A percentile compares a stretch with the other conserved stretches of the same genome.
Conservation (phyloP, 2,329 filamentous ascomycete species). For the Gyromitra esculenta region DNA sequence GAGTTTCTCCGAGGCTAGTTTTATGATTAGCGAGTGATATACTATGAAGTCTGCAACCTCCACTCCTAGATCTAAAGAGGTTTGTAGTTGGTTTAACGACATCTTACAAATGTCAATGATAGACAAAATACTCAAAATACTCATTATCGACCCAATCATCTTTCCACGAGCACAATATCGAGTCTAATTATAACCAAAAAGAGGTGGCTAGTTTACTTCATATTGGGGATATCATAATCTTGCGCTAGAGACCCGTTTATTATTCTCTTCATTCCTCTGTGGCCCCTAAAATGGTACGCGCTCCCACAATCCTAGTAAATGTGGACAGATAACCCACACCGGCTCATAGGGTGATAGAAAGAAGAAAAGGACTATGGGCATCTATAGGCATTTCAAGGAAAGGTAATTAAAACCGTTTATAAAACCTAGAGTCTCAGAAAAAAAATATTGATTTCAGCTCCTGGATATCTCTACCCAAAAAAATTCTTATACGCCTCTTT, state of each 20-base stretch:
- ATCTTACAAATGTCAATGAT: neutral
- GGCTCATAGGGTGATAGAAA: neutral
- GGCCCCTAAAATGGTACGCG: neutral
- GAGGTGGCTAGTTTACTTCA: neutral
- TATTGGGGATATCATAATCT: neutral
- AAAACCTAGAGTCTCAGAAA: constrained; percentile 9
- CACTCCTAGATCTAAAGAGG: neutral
- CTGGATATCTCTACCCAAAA: constrained; percentile 65
- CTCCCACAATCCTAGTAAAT: neutral
- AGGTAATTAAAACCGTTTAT: constrained; percentile 31
- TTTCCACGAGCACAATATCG: neutral
- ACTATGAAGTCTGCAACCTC: neutral
- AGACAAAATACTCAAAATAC: neutral
- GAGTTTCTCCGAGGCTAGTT: neutral
- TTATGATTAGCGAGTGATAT: neutral
- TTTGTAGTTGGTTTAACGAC: neutral
- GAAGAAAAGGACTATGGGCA: neutral
- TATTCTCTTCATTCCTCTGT: neutral
- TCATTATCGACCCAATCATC: too few species aligned
- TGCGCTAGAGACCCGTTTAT: neutral
- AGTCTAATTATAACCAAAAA: neutral
- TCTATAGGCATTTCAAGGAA: neutral
- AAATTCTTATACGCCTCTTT: constrained; percentile 94
- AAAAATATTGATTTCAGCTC: constrained; percentile 28
- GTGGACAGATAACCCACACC: neutral